Evolutionary conservation across 2,329 filamentous ascomycete species (phyloP), one percentile per base, ranked within the genome.

Genomic region (Nemania serpens): DNA sequence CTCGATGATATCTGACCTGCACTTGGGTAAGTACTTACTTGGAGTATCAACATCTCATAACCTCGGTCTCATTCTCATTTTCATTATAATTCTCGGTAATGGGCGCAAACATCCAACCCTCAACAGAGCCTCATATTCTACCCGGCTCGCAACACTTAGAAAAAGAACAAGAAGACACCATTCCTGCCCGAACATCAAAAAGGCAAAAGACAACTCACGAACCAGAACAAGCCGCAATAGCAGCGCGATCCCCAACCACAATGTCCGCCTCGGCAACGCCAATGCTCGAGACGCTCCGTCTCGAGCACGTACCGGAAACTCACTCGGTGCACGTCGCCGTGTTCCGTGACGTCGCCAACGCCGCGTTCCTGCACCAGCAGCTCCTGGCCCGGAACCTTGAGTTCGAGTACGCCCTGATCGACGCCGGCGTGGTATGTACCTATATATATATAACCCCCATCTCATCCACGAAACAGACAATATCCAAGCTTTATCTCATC

Each of bases 391-490:
- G 91, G 54, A 97, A 98, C 73, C 72, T 85, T 11, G 88, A 89
- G 9, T 98, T 93, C 70, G 93, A 98, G 76, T 98, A 98, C 80
- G 93, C 93, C 36, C 90, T 99, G 67, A 84, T 99, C 48, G 94
- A 99, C 77, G 93, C 93, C 18, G 87, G 85, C 47, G 85, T 91
- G 74, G 89, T 93, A 81, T 63, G 82, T 10, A 33, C 13, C 22
- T 33, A n/a, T 17, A 10, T n/a, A 20, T 13, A 12, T 12, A 6
- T 17, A 2, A 5, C 9, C n/a, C n/a, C n/a, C 29, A 9, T 3
- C 33, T 18, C 46, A 5, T 11, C 18, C 12, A 2, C 6, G n/a
- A 42, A 5, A 17, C n/a, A 42, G 39, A 13, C n/a, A n/a, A n/a
- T n/a, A n/a, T n/a, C n/a, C n/a, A n/a, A n/a, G n/a, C n/a, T n/a